Evolutionary conservation across 106 monocot species (phyloP).

Genomic region (Alisma plantagoaquatica): DNA sequence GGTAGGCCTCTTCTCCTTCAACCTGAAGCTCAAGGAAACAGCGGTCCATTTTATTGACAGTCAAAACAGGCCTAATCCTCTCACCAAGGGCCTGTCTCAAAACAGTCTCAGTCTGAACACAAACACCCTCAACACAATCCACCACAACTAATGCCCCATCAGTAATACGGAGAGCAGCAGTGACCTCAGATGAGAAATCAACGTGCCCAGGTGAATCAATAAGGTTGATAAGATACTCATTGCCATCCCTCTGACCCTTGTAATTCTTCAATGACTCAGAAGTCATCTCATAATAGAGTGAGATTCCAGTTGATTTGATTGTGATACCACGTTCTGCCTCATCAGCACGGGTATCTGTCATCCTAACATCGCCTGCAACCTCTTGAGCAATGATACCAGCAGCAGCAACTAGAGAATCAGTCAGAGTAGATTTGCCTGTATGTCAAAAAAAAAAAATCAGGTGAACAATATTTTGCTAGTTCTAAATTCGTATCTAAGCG

Average conservation of each 20-base stretch:
- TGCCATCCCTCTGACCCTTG: constrained; percentile 30
- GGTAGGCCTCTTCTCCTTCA: constrained; percentile 46
- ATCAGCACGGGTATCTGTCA: constrained; percentile 35
- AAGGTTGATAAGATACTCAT: constrained; percentile 48
- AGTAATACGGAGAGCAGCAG: constrained; percentile 45
- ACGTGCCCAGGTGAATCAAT: constrained; percentile 51
- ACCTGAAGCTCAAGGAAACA: constrained; percentile 45
- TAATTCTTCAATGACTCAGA: constrained; percentile 28
- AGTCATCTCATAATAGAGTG: constrained; percentile 35
- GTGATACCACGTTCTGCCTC: constrained; percentile 48
- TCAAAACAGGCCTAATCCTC: constrained; percentile 39
- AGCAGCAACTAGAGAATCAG: constrained; percentile 38
- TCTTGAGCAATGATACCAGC: constrained; percentile 44
- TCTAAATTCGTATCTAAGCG: too few relatives aligned
- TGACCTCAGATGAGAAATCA: constrained; percentile 45
- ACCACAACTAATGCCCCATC: constrained; percentile 43
- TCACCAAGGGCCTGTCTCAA: constrained; percentile 42
- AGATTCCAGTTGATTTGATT: constrained; percentile 37
- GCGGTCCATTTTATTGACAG: constrained; percentile 42
- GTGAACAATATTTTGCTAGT: too few relatives aligned
- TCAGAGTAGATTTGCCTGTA: constrained; percentile 38
- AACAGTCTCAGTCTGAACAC: constrained; percentile 44
- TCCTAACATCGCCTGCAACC: constrained; percentile 38
- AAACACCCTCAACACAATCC: constrained; percentile 43
- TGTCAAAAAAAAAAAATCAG: too few relatives aligned